Evolutionary conservation across 2,329 filamentous ascomycete genomes (phyloP), one percentile per base, ranked within the genome.

Genomic region (Sclerotinia subarctica): DNA sequence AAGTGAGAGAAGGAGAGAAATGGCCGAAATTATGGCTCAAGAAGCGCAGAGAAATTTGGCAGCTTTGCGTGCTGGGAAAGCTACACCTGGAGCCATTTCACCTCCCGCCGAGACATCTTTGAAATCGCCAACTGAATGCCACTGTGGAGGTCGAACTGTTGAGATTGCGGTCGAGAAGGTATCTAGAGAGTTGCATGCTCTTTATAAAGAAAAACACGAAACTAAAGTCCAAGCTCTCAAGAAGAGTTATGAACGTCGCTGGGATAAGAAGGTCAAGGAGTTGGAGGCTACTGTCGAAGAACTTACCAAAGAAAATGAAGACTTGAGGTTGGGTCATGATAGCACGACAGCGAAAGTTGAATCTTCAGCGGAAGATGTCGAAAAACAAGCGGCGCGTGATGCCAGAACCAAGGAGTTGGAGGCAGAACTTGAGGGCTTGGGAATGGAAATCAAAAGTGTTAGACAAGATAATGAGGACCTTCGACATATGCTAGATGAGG

Each of bases 171-270:
- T 94, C 29, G 93, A 97, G 79, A 93, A 94, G 72, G 93, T 98
- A 52, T 94, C 94, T n/a, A 87, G 93, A 42, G 95, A 99, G 77
- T 85, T 99, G 52, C 95, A 99, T 78, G 85, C 90, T 0, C 85
- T 97, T 15, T 99, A 99, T 85, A 98, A 97, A 82, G 89, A 90
- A 77, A 99, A 99, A 81, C 95, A 99, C 78, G 94, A 98, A 81
- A 92, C 90, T 71, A 99, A 99, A 82, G 94, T 98, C 56, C 87
- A 92, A 0, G 94, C 94, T 5, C 84, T 99, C 72, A 98, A 90
- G 81, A 89, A 90, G 80, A 89, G 86, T 70, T 90, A 98, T 80
- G 93, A 97, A 78, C 86, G 86, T 58, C 89, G 94, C 66, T 95
- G 93, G 86, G 93, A 96, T 79, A 96, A 96, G 83, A 92, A 90